These are phyloP conservation scores for Allantophomopsis lycopodina DNA, from an alignment of 2,329 filamentous ascomycete genomes.

Conservation along the genomic window DNA sequence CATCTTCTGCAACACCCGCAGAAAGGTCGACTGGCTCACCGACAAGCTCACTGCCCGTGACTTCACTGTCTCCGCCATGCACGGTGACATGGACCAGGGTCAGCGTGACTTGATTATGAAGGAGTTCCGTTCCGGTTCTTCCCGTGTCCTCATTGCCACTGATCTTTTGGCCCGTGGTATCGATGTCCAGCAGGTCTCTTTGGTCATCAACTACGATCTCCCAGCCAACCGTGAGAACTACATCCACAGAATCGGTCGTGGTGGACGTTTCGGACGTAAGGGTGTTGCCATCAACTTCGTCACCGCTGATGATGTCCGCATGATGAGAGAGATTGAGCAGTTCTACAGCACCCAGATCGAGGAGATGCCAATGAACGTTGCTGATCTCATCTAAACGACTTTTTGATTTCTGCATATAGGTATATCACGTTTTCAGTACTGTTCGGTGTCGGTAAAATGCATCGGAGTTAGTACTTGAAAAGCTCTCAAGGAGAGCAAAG, in stretches of 20 bases:
- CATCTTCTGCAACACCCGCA: slow-evolving; percentile 99
- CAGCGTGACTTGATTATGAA: slow-evolving; percentile 99
- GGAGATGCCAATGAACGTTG: slow-evolving; percentile 98
- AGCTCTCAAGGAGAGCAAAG: slow-evolving; percentile 10
- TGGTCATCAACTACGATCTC: slow-evolving; percentile 99
- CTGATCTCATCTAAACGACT: slow-evolving; percentile 53
- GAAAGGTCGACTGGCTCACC: slow-evolving; percentile 99
- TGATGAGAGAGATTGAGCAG: slow-evolving; percentile 99
- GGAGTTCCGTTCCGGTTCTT: slow-evolving; percentile 98
- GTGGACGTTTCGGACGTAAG: slow-evolving; percentile 99
- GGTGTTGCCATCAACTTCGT: slow-evolving; percentile 99
- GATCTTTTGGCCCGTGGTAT: slow-evolving; percentile 98
- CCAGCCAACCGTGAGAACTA: slow-evolving; percentile 99
- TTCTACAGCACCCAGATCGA: slow-evolving; percentile 99
- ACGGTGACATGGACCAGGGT: slow-evolving; percentile 97
- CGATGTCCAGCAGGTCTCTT: slow-evolving; percentile 97
- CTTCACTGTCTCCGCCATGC: slow-evolving; percentile 99
- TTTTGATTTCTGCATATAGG: slow-evolving; percentile 6
- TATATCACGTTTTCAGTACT: slow-evolving; percentile 16
- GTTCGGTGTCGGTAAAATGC: slow-evolving; percentile 7
- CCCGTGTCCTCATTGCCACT: slow-evolving; percentile 95
- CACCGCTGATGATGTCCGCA: slow-evolving; percentile 95
- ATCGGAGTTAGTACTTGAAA: slow-evolving; percentile 8
- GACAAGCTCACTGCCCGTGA: slow-evolving; percentile 98
- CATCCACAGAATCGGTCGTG: slow-evolving; percentile 99